Base-by-base conservation (phyloP, 1,139 yeast genomes). In the Suhomyces maxii region DNA sequence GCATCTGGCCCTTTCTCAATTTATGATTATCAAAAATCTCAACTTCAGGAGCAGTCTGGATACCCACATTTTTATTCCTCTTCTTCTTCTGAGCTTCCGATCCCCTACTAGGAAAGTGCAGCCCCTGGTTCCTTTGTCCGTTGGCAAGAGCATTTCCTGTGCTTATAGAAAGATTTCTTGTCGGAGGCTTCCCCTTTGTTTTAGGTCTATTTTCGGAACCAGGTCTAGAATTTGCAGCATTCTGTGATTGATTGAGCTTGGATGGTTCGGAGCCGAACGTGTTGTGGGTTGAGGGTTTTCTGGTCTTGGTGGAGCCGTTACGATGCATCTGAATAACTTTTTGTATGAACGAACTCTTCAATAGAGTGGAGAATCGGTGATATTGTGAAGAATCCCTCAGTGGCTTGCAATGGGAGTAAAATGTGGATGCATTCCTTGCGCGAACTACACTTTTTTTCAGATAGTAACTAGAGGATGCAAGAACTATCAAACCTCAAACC, bases 181-280 rank as follows among this genome's bases (percentile, higher is more conserved):
- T 36, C 38, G 3, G 4, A 10, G 14, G 13, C 12, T 36, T 36
- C 7, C 12, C 31, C 25, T 25, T 36, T 25, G 38, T 25, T 36
- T 18, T 23, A 6, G 38, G 31, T 25, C 38, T 23, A 25, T 7
- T 36, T 36, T 25, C 38, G 11, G n/a, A 14, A 10, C 7, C 7
- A 11, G 14, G 8, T 14, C 23, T n/a, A 9, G 35, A 13, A 38
- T 38, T 38, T 38, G 40, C 40, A 38, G 28, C 40, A 30, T 31
- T 38, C 18, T 12, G 23, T 8, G 37, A 11, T 14, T 34, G 37
- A 34, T 8, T 7, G 26, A 3, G 7, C 23, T 14, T 34, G 37
- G 37, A 12, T 5, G 37, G 3, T 11, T 28, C 31, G 9, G 31
- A 9, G 6, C n/a, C n/a, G n/a, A 11, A 28, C 11, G 31, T 3